A percentile compares a stretch with the other conserved stretches of the same genome.
phyloP scores from a whole-genome alignment of 768 basidiomycete species.

The Lentinula lateritia region DNA sequence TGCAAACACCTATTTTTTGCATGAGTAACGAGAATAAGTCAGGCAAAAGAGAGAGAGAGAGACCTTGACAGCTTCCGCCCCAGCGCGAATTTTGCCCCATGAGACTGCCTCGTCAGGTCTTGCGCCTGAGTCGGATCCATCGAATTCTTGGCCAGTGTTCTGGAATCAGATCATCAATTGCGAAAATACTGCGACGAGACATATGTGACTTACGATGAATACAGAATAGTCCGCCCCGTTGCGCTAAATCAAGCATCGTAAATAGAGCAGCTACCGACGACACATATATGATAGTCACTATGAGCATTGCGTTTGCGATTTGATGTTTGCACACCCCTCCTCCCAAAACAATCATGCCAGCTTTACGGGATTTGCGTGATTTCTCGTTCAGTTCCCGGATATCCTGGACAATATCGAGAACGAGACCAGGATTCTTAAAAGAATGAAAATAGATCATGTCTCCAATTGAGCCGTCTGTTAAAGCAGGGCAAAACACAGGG shows the following conservation, averaged over 20 bases:
- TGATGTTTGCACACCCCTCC: constrained; percentile 99
- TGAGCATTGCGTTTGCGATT: constrained; percentile 99
- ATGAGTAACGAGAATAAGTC: constrained; percentile 7
- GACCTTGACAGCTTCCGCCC: constrained; percentile 80
- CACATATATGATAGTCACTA: constrained; percentile 47
- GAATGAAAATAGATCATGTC: constrained; percentile 99
- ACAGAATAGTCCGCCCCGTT: constrained; percentile 98
- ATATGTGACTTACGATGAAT: constrained; percentile 62
- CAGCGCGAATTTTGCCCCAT: constrained; percentile 96
- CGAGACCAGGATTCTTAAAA: constrained; percentile 77
- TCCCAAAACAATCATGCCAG: constrained; percentile 97
- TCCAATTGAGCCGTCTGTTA: constrained; percentile 96
- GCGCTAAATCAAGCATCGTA: constrained; percentile 45
- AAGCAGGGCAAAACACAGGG: constrained; percentile 96
- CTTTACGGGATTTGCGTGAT: constrained; percentile 80
- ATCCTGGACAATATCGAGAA: constrained; percentile 92
- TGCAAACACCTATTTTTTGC: constrained; percentile 67
- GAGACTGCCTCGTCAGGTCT: constrained; percentile 96
- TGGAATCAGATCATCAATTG: constrained; percentile 22
- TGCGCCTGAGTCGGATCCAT: constrained; percentile 96
- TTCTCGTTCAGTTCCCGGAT: constrained; percentile 90
- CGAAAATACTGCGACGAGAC: neutral
- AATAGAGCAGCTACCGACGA: constrained; percentile 3
- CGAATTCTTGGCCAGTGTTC: constrained; percentile 99
- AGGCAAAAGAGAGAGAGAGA: neutral